Base-by-base conservation (phyloP, 768 basidiomycete species). In the Kwoniella dendrophila region DNA sequence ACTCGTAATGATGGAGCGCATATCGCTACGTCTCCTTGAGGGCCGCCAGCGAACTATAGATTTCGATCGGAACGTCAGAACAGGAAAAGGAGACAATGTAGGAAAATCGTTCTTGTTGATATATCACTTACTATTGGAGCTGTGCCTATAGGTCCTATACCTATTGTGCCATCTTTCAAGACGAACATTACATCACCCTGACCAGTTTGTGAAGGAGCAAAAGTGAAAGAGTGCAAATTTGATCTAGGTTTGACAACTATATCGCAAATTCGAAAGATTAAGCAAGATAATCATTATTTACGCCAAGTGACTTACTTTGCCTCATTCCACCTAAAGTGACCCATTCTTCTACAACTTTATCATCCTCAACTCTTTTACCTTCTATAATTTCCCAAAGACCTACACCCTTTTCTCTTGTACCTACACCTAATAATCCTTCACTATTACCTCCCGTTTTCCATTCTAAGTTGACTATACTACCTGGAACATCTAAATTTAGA, bases 381-480 rank as follows among this genome's bases (percentile, higher is more conserved):
- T 61, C 56, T 1, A 76, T 48, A 1, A 77, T 59, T 49, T 79
- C 74, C 68, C 70, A 79, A 10, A 75, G 24, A 5, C 67, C 50
- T 12, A 79, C 74, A 16, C 77, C 77, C 4, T 70, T 73, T 16
- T 79, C 74, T 45, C 59, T 67, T 4, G 64, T 71, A 4, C 74
- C 78, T 3, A 77, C 68, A 7, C 67, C 73, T 48, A 78, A 49
- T 11, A 61, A 43, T 2, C 66, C 66, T 27, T 34, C 53, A 16
- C 30, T 29, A 26, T 26, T 22, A n/a, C n/a, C n/a, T 45, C 67
- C 64, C 47, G 27, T 33, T 34, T 30, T 41, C 78, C 76, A 79
- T 14, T 64, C 49, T 24, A 77, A 41, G 0, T 61, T 69, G 6
- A 66, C 51, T 2, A 74, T 55, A 1, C 66, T 65, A 2, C 68